Conservation (phyloP, 805 yeast species). For the Blastobotrys robertii region DNA sequence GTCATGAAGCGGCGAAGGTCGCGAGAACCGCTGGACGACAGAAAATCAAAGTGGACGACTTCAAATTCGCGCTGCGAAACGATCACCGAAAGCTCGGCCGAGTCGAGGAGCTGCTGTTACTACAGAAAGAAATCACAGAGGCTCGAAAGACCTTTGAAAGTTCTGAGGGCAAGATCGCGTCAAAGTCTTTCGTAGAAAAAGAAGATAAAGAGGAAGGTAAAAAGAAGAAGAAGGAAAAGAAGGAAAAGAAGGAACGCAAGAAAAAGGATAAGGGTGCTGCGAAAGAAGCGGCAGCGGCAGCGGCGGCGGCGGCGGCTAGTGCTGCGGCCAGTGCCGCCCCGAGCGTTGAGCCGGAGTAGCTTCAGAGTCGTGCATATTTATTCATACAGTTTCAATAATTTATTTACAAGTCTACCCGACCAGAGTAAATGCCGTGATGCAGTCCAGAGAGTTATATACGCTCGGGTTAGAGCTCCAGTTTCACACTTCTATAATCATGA, state of each 20-base stretch:
- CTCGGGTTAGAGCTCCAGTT: not conserved
- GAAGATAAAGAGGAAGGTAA: conserved; percentile 22
- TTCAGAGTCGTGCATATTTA: not conserved
- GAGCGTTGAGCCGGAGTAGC: not conserved
- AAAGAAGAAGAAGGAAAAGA: conserved; percentile 14
- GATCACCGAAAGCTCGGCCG: conserved; percentile 64
- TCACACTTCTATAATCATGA: not conserved
- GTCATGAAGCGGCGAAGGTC: conserved; percentile 43
- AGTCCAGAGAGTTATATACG: not conserved
- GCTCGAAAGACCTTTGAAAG: conserved; percentile 63
- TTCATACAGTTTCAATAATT: not conserved
- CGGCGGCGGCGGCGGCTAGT: too few species aligned
- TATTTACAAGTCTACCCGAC: not conserved
- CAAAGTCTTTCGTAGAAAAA: conserved; percentile 21
- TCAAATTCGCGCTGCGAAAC: conserved; percentile 56
- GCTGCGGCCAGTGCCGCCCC: too few species aligned
- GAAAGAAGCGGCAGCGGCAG: conserved; percentile 1
- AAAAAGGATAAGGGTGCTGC: conserved; percentile 14
- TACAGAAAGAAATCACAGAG: conserved; percentile 52
- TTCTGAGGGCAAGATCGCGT: conserved; percentile 38
- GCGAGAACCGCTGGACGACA: conserved; percentile 45
- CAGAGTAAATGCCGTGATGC: not conserved
- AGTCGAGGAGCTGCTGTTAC: conserved; percentile 49
- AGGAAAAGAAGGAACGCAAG: conserved; percentile 27
- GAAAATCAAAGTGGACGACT: conserved; percentile 62